A percentile compares a stretch with the other conserved stretches of the same genome.
These are phyloP conservation scores for Boletus vinaceobasis DNA, from an alignment of 768 basidiomycete species.

Conservation along the genomic window DNA sequence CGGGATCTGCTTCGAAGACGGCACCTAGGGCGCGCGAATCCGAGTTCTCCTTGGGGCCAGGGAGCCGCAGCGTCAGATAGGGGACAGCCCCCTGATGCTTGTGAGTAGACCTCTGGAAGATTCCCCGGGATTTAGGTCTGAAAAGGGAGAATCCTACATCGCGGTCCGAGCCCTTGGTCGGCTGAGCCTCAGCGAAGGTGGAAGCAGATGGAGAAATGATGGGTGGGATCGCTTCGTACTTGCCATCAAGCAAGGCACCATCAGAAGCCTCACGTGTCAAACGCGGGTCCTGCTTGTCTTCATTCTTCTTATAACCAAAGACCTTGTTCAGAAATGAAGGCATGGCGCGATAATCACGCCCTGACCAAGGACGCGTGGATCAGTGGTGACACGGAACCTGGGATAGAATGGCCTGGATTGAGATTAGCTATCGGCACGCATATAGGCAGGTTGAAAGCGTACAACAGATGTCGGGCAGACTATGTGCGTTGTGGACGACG, in stretches of 20 bases:
- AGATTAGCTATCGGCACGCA: slow-evolving; percentile 5
- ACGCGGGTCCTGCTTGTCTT: slow-evolving; percentile 40
- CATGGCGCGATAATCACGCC: slow-evolving; percentile 33
- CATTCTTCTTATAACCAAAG: slow-evolving; percentile 68
- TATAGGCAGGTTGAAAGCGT: not conserved
- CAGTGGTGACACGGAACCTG: slow-evolving; percentile 3
- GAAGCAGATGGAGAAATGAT: slow-evolving; percentile 33
- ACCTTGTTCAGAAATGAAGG: slow-evolving; percentile 76
- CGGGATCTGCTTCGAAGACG: slow-evolving; percentile 59
- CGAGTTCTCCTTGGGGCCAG: slow-evolving; percentile 47
- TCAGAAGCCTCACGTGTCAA: slow-evolving; percentile 36
- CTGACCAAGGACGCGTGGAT: slow-evolving; percentile 6
- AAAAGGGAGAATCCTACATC: slow-evolving; percentile 50
- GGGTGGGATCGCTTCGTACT: slow-evolving; percentile 68
- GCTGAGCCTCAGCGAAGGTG: slow-evolving; percentile 14
- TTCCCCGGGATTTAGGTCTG: slow-evolving; percentile 43
- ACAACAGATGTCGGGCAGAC: slow-evolving; percentile 1
- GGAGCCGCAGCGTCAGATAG: slow-evolving; percentile 61
- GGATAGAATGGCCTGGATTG: not conserved
- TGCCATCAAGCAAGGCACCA: slow-evolving; percentile 61
- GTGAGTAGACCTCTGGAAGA: slow-evolving; percentile 33
- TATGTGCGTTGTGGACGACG: not conserved
- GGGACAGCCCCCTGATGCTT: slow-evolving; percentile 40
- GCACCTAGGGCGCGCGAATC: slow-evolving; percentile 48
- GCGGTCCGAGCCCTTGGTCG: slow-evolving; percentile 39